Evolutionary conservation across 495 filamentous ascomycete genomes (phyloP).

Genomic region (Cudoniella acicularis): DNA sequence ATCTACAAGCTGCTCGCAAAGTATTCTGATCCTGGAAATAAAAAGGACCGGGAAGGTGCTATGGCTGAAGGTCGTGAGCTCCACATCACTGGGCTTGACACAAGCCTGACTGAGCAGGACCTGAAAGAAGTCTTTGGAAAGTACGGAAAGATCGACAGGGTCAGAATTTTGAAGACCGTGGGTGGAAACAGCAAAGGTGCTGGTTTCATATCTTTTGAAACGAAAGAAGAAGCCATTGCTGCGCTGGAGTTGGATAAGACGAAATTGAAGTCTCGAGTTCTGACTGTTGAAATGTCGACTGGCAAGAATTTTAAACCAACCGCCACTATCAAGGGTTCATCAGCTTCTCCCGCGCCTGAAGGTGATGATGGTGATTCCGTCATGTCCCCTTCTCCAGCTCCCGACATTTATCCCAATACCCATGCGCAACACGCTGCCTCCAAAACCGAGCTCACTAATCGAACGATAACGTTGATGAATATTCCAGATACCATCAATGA

Average conservation of each 20-base stretch:
- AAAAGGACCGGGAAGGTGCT: constrained; percentile 77
- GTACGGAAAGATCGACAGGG: constrained; percentile 68
- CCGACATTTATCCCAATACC: constrained; percentile 19
- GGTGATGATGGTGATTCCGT: constrained; percentile 30
- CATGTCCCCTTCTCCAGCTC: constrained; percentile 27
- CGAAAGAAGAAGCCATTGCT: constrained; percentile 64
- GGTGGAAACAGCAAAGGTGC: constrained; percentile 66
- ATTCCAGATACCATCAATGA: constrained; percentile 72
- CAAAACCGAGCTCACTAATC: constrained; percentile 43
- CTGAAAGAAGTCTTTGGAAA: constrained; percentile 64
- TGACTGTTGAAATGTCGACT: constrained; percentile 64
- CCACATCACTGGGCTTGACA: constrained; percentile 73
- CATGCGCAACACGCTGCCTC: constrained; percentile 25
- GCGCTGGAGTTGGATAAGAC: constrained; percentile 68
- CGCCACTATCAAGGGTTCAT: constrained; percentile 21
- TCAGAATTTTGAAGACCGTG: constrained; percentile 59
- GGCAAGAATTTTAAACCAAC: constrained; percentile 39
- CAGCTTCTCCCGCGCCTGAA: constrained; percentile 35
- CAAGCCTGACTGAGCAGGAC: constrained; percentile 60
- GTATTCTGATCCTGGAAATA: constrained; percentile 76
- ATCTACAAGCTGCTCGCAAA: constrained; percentile 67
- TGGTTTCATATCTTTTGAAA: constrained; percentile 72
- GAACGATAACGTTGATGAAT: constrained; percentile 61
- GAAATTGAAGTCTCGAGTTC: constrained; percentile 61
- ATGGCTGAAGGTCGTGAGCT: constrained; percentile 82